These are phyloP conservation scores for Centrapalus pauciflorus DNA, from an alignment of 129 eudicot genomes.

Conservation along the genomic window DNA sequence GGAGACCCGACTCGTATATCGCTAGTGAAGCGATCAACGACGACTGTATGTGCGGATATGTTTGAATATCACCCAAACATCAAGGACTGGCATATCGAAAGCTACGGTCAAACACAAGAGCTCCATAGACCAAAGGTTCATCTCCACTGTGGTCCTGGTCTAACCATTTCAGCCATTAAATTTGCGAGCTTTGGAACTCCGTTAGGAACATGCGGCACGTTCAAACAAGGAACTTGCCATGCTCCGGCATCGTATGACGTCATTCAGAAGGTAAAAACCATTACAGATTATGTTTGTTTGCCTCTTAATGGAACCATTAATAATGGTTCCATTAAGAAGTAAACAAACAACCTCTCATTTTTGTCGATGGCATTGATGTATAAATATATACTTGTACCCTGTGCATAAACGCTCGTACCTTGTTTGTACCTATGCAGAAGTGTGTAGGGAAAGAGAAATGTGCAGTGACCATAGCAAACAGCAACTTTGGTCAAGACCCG, in stretches of 20 bases:
- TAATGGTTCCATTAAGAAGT: no score
- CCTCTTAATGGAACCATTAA: no score
- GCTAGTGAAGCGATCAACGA: constrained; percentile 44
- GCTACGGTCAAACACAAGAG: constrained; percentile 37
- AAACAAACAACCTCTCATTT: no score
- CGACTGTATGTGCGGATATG: constrained; percentile 41
- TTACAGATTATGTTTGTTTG: no score
- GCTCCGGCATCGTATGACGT: constrained; percentile 34
- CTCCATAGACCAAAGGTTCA: constrained; percentile 42
- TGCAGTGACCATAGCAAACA: constrained; percentile 45
- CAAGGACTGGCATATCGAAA: constrained; percentile 39
- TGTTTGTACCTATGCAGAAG: constrained; percentile 21
- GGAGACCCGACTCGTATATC: constrained; percentile 55
- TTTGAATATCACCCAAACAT: constrained; percentile 39
- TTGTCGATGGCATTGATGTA: no score
- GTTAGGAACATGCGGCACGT: constrained; percentile 50
- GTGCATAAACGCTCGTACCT: neutral
- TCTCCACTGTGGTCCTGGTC: constrained; percentile 38
- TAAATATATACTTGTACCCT: neutral
- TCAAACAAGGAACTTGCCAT: constrained; percentile 49
- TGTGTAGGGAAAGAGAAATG: constrained; percentile 54
- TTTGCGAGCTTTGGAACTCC: constrained; percentile 66
- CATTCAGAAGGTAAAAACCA: constrained; percentile 24
- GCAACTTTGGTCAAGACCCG: constrained; percentile 52
- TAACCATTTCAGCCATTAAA: constrained; percentile 37